Evolutionary conservation across 257 asterid genomes (phyloP).

Genomic region (Solanum chilense): DNA sequence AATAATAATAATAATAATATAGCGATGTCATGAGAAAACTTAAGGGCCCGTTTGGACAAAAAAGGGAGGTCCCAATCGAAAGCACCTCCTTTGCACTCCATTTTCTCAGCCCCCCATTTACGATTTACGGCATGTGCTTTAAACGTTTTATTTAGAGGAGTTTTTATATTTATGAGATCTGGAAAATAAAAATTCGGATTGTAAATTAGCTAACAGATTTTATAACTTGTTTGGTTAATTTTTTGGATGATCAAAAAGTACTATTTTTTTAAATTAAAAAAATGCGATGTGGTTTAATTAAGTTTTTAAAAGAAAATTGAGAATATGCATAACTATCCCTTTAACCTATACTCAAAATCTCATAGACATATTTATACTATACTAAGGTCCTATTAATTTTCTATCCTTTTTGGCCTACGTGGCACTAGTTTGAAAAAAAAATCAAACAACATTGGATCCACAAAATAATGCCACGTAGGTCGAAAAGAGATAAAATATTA

Average conservation of each 20-base stretch:
- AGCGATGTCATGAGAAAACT: not conserved
- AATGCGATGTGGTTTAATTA: not conserved
- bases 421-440: no score
- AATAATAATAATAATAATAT: no score
- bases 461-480: no score
- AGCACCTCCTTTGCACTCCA: not conserved
- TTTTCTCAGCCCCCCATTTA: not conserved
- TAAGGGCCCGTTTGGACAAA: not conserved
- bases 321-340: accelerated
- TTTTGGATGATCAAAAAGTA: not conserved
- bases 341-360: accelerated
- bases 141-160: not conserved
- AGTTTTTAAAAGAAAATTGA: not conserved
- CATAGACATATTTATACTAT: no score
- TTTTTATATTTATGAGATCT: not conserved
- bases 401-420: accelerated
- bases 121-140: not conserved
- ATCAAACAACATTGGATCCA: accelerated
- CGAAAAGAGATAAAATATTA: accelerated
- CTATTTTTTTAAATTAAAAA: not conserved
- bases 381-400: no score
- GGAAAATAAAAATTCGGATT: not conserved
- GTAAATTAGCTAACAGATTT: not conserved
- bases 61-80: not conserved
- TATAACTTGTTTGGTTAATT: not conserved